These are phyloP conservation scores for Trichosporon faecale DNA, from an alignment of 1,284 basidiomycete species.

Conservation along the genomic window DNA sequence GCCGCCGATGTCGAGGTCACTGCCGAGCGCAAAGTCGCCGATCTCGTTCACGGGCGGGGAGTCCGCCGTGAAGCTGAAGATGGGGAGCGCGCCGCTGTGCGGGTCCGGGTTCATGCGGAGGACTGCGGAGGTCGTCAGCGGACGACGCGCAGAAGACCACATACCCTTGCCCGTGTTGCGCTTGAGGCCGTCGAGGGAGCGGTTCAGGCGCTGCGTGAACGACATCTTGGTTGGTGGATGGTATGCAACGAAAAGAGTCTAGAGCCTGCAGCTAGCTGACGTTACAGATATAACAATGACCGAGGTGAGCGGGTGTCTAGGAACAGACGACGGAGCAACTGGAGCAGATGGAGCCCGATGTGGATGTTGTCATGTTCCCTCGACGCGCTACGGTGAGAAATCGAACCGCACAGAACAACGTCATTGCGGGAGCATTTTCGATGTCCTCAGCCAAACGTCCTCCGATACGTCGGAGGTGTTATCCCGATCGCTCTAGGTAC, in stretches of 20 bases:
- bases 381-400: background rate
- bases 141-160: slow-evolving; percentile 11
- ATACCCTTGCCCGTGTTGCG: slow-evolving; percentile 39
- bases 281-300: no score
- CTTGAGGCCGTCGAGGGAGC: slow-evolving; percentile 40
- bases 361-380: background rate
- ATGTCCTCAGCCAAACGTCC: background rate
- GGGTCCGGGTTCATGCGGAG: slow-evolving; percentile 37
- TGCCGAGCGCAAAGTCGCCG: slow-evolving; percentile 37
- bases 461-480: background rate
- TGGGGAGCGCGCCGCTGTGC: slow-evolving; percentile 28
- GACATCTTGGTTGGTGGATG: slow-evolving; percentile 13
- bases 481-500: background rate
- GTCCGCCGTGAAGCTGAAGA: slow-evolving; percentile 37
- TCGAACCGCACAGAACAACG: slow-evolving; percentile 1
- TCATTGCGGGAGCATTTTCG: background rate
- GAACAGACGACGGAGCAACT: background rate
- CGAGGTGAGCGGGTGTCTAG: background rate
- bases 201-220: slow-evolving; percentile 42
- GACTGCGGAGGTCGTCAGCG: slow-evolving; percentile 27
- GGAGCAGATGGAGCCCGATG: background rate
- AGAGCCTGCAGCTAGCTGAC: no score
- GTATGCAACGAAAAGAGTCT: background rate
- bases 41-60: slow-evolving; percentile 24
- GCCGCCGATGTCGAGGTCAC: slow-evolving; percentile 50